phyloP scores from a whole-genome alignment of 139 green algal species.

The Chlorella sorokiniana region DNA sequence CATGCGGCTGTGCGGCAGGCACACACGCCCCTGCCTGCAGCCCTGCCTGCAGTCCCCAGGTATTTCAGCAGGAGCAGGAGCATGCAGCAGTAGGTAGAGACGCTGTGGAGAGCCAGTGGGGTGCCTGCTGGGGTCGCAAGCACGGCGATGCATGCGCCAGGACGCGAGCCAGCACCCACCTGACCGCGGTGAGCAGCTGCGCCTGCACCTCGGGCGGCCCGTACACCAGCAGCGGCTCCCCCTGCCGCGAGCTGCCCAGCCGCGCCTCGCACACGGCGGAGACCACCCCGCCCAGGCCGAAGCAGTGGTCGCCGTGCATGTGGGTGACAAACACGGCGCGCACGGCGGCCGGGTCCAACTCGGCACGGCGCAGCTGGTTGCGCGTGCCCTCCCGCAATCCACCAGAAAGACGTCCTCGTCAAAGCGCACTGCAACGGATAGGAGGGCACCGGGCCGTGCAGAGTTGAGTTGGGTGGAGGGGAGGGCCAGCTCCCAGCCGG shows the following conservation, averaged over 20 bases:
- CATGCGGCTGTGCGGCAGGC: too few species aligned
- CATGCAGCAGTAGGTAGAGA: neutral
- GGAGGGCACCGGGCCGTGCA: neutral
- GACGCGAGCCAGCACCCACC: neutral
- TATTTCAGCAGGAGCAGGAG: neutral
- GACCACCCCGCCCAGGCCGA: slow-evolving; percentile 78
- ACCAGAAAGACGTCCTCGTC: slow-evolving; percentile 68
- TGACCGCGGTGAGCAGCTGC: slow-evolving; percentile 36
- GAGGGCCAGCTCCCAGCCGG: neutral
- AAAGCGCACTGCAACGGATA: slow-evolving; percentile 25
- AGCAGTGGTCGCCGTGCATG: slow-evolving; percentile 97
- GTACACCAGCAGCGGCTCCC: slow-evolving; percentile 45
- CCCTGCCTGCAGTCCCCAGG: too few species aligned
- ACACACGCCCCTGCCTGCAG: too few species aligned
- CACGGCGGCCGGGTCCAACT: slow-evolving; percentile 53
- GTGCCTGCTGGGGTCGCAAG: too few species aligned
- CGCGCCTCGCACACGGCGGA: slow-evolving; percentile 51
- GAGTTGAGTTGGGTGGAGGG: neutral
- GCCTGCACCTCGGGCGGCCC: slow-evolving; percentile 55
- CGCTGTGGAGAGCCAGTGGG: too few species aligned
- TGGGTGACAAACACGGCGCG: slow-evolving; percentile 90
- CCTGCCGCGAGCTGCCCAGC: slow-evolving; percentile 45
- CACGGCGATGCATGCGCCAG: neutral
- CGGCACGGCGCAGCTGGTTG: slow-evolving; percentile 57
- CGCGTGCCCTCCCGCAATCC: slow-evolving; percentile 89